Conservation (phyloP, 140 eudicot genomes). For the Oenanthe javanica region DNA sequence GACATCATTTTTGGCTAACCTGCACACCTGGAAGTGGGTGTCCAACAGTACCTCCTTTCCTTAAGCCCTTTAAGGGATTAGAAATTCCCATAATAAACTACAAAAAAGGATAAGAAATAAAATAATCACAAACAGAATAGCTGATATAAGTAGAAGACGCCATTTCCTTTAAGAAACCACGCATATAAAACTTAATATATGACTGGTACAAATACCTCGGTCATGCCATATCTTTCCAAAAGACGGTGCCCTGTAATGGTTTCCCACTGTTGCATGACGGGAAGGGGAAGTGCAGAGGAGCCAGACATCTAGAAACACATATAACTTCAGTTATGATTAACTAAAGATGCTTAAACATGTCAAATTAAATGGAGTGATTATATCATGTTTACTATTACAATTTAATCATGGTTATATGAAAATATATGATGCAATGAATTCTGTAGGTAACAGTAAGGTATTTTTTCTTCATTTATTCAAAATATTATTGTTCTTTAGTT, state of each 20-base stretch:
- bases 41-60: conserved; percentile 97
- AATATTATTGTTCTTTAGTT: background rate
- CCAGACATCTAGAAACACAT: conserved; percentile 72
- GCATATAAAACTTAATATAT: background rate
- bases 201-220: conserved; percentile 54
- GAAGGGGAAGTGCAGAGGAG: conserved; percentile 95
- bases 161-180: background rate
- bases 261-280: conserved; percentile 98
- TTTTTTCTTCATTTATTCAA: background rate
- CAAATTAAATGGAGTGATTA: background rate
- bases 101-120: background rate
- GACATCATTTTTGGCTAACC: conserved; percentile 40
- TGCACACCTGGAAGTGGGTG: conserved; percentile 90
- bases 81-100: conserved; percentile 97
- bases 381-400: background rate
- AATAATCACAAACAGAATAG: conserved; percentile 9
- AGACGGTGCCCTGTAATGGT: conserved; percentile 76
- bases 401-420: background rate
- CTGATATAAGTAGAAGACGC: background rate
- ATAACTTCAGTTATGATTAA: background rate
- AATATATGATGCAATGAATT: background rate
- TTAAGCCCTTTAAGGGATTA: conserved; percentile 75
- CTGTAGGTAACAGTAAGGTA: background rate
- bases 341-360: background rate
- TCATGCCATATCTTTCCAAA: conserved; percentile 95